Base-by-base conservation (phyloP, 805 yeast genomes). In the Saccharomycopsis guyanensis region DNA sequence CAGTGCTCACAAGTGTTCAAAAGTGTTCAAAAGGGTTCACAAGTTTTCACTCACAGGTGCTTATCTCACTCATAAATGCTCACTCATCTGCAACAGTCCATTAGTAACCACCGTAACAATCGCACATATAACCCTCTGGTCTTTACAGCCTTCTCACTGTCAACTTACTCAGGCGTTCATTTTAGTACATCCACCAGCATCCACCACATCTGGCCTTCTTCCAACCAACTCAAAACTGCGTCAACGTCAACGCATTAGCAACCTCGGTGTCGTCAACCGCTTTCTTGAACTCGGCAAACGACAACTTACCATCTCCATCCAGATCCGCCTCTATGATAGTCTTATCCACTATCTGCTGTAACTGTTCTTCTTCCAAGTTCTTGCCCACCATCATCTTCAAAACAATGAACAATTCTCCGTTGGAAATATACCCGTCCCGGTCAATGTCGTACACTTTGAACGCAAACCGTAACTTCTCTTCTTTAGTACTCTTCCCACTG, bases 341-440 rank as follows among this genome's bases (percentile, higher is more conserved):
- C 63, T 94, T 80, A 62, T 93, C 97, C n/a, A 91, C 97, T 44
- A 93, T 77, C 64, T 94, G 97, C 62, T 93, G 99, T 46, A 93
- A 71, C 58, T 93, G 96, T 23, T 77, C 78, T 49, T 86, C 95
- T 52, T 79, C 82, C 47, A 94, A 66, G 58, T 93, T 88, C 55
- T 79, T 82, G 1, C 97, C 98, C 23, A 94, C 98, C 98, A 93
- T 93, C 77, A 86, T 85, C 64, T 93, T 86, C 66, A 93, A 70
- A 35, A 93, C 97, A 35, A 91, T 72, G 58, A 82, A 93, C 47
- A 93, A 64, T 65, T 93, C 99, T 20, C 98, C 99, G 60, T 91
- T 91, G 2, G 97, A 89, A 32, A 93, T 86, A 60, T 59, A 88
- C 0, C 98, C 98, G 61, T 93, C 99, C 46, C 87, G 73, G 64